These are phyloP conservation scores for Cylindrotheca closterium DNA, from an alignment of 108 stramenopile species.

Conservation along the genomic window DNA sequence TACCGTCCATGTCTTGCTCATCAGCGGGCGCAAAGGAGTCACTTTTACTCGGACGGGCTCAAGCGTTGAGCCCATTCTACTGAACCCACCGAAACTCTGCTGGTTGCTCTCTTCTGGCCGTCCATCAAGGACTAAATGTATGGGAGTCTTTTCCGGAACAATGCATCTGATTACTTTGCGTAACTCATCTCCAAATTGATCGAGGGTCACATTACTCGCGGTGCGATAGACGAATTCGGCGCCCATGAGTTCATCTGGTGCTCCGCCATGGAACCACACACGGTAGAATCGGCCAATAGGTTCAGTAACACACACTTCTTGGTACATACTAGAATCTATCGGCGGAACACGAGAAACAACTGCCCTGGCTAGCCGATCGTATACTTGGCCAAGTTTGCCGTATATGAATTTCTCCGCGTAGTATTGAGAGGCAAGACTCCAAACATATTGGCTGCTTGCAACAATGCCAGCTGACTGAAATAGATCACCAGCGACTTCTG, in stretches of 20 bases:
- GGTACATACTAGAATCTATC: conserved; percentile 68
- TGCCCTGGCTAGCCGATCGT: conserved; percentile 63
- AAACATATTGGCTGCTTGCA: conserved; percentile 74
- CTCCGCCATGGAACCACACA: conserved; percentile 90
- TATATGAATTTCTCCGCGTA: conserved; percentile 86
- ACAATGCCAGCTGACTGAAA: conserved; percentile 79
- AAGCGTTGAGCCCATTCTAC: conserved; percentile 53
- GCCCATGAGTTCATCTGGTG: conserved; percentile 84
- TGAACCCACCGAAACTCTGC: conserved; percentile 24
- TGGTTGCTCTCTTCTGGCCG: conserved; percentile 46
- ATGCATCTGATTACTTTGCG: conserved; percentile 65
- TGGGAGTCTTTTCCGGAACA: conserved; percentile 76
- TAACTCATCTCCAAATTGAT: conserved; percentile 69
- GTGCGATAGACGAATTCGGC: conserved; percentile 83
- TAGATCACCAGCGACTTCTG: conserved; percentile 76
- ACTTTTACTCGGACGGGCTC: conserved; percentile 83
- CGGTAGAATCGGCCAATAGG: conserved; percentile 82
- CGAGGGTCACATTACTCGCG: conserved; percentile 52
- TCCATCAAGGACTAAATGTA: conserved; percentile 85
- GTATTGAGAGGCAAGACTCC: conserved; percentile 74
- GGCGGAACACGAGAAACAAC: conserved; percentile 73
- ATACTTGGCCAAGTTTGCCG: conserved; percentile 62
- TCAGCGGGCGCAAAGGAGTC: conserved; percentile 78
- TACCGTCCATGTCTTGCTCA: conserved; percentile 49
- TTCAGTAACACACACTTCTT: conserved; percentile 59